Evolutionary conservation across 148 eudicot genomes (phyloP).

Genomic region (Spergularia bocconei): DNA sequence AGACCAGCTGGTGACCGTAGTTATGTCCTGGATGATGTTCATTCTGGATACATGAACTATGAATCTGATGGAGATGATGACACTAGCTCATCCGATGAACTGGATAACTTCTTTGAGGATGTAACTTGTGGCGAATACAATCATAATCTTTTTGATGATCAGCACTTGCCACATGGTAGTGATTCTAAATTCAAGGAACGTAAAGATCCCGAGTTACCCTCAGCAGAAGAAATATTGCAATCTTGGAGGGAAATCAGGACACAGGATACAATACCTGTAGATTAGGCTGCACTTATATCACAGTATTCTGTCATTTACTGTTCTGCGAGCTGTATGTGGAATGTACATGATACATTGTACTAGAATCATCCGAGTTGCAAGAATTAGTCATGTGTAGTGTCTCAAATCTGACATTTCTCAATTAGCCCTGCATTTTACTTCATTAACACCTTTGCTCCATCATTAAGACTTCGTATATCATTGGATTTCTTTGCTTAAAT

Average conservation of each 20-base stretch:
- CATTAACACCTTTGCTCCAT: no score
- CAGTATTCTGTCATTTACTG: not conserved
- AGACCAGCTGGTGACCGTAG: constrained; percentile 3
- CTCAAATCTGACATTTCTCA: no score
- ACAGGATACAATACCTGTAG: constrained; percentile 20
- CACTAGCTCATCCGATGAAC: constrained; percentile 7
- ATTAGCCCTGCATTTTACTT: no score
- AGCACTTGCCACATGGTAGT: constrained; percentile 23
- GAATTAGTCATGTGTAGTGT: no score
- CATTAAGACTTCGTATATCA: no score
- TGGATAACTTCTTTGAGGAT: constrained; percentile 18
- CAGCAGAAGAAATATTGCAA: constrained; percentile 65
- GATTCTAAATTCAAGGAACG: constrained; percentile 17
- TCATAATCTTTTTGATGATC: constrained; percentile 25
- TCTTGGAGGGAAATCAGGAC: constrained; percentile 59
- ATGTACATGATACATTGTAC: not conserved
- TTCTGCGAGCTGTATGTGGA: not conserved
- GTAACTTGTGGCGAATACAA: constrained; percentile 17
- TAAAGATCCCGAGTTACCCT: constrained; percentile 37
- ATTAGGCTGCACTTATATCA: not conserved
- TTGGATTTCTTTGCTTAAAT: no score
- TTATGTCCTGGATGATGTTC: not conserved
- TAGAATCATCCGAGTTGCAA: no score
- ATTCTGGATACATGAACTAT: constrained; percentile 17
- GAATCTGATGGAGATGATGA: constrained; percentile 23